These are phyloP conservation scores for Gossypium stocksii DNA, from an alignment of 345 rosid genomes.

Conservation along the genomic window DNA sequence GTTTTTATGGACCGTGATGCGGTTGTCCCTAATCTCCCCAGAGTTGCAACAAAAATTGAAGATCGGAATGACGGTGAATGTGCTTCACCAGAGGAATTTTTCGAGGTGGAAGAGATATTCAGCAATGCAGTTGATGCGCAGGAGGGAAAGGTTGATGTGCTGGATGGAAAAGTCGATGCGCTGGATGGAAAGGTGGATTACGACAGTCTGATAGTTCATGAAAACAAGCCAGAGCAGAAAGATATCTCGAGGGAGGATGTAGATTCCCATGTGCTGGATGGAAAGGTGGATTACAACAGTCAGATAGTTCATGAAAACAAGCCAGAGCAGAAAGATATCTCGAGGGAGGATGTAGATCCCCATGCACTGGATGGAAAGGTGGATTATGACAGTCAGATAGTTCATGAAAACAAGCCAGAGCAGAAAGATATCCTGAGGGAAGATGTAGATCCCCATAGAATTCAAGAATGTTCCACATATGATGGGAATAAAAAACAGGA, in stretches of 20 bases:
- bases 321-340: slow-evolving; percentile 46
- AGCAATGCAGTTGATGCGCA: slow-evolving; percentile 61
- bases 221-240: slow-evolving; percentile 33
- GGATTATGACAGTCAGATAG: slow-evolving; percentile 34
- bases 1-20: slow-evolving; percentile 79
- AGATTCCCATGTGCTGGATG: slow-evolving; percentile 44
- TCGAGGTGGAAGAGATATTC: slow-evolving; percentile 96
- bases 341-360: slow-evolving; percentile 63
- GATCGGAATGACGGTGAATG: slow-evolving; percentile 57
- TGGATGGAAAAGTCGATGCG: not conserved
- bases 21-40: slow-evolving; percentile 51
- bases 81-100: slow-evolving; percentile 92
- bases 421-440: slow-evolving; percentile 60
- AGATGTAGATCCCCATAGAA: slow-evolving; percentile 58
- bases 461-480: slow-evolving; percentile 68
- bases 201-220: slow-evolving; percentile 30
- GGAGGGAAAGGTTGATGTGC: slow-evolving; percentile 10
- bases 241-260: slow-evolving; percentile 63
- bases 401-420: slow-evolving; percentile 31
- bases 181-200: slow-evolving; percentile 42
- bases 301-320: slow-evolving; percentile 27
- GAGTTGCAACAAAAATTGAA: slow-evolving; percentile 38
- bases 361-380: slow-evolving; percentile 40
- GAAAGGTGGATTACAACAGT: slow-evolving; percentile 41
- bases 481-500: slow-evolving; percentile 54